Percentiles rank a stretch among this genome's conserved stretches.
phyloP scores from a whole-genome alignment of 2,329 filamentous ascomycete genomes.

The Pseudopyrenochaeta lycopersici region DNA sequence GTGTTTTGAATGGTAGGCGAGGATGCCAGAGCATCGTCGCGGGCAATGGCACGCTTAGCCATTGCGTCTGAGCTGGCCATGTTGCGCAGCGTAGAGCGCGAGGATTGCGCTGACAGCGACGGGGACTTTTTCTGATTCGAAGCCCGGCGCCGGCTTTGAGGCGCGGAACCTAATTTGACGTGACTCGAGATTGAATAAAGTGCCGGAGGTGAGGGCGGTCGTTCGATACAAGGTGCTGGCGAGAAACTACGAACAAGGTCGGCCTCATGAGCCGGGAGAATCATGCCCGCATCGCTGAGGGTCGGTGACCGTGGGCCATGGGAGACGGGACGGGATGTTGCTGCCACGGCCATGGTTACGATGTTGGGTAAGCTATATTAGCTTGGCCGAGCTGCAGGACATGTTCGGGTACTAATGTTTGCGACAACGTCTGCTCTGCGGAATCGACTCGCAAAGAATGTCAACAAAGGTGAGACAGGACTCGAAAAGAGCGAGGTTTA shows the following conservation, averaged over 20 bases:
- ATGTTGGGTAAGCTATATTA: constrained; percentile 28
- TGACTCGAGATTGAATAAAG: constrained; percentile 39
- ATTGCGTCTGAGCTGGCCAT: constrained; percentile 32
- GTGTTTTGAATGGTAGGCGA: constrained; percentile 44
- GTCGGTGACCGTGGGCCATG: constrained; percentile 71
- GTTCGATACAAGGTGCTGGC: constrained; percentile 59
- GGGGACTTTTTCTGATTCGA: constrained; percentile 42
- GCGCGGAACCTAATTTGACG: constrained; percentile 39
- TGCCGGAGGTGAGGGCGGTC: constrained; percentile 53
- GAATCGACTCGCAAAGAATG: constrained; percentile 3
- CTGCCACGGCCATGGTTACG: constrained; percentile 32
- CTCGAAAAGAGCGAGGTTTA: constrained; percentile 23
- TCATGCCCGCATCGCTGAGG: constrained; percentile 93
- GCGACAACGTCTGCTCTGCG: constrained; percentile 1
- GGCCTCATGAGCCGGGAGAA: constrained; percentile 69
- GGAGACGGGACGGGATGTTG: constrained; percentile 23
- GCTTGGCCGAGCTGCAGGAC: constrained; percentile 27
- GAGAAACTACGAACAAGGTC: constrained; percentile 55
- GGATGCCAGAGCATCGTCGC: constrained; percentile 40
- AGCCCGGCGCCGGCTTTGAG: constrained; percentile 37
- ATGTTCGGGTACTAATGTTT: constrained; percentile 21
- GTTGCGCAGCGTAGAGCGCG: constrained; percentile 47
- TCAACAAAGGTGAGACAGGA: constrained; percentile 16
- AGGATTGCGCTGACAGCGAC: constrained; percentile 43
- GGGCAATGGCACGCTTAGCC: constrained; percentile 18